Conservation (phyloP, 768 basidiomycete species). For the Multifurca ochricompacta region DNA sequence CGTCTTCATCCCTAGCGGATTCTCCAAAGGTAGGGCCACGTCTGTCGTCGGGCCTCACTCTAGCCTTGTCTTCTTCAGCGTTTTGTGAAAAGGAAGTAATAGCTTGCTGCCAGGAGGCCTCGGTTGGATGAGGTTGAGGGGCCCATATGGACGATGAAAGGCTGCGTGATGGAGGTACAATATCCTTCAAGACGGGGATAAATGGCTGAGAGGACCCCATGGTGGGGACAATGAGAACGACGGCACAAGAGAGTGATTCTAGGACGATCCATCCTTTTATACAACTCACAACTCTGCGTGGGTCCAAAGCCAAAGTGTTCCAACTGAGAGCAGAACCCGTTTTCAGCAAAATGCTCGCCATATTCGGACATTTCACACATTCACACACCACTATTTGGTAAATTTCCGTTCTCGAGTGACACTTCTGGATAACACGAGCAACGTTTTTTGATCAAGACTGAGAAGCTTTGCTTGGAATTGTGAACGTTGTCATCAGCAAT, state of each 20-base stretch:
- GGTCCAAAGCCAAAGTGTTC: slow-evolving; percentile 11
- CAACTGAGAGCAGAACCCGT: not conserved
- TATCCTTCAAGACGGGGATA: slow-evolving; percentile 13
- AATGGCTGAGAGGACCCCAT: slow-evolving; percentile 21
- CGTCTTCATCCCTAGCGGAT: slow-evolving; percentile 46
- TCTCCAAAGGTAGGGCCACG: slow-evolving; percentile 26
- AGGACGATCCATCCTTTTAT: slow-evolving; percentile 19
- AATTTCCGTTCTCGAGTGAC: slow-evolving; percentile 17
- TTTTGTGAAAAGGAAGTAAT: slow-evolving; percentile 47
- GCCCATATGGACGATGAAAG: slow-evolving; percentile 63
- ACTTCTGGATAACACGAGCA: slow-evolving; percentile 17
- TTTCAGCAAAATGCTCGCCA: slow-evolving; percentile 16
- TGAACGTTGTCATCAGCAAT: too few species aligned
- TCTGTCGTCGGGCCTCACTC: slow-evolving; percentile 22
- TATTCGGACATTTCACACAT: slow-evolving; percentile 16
- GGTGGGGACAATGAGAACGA: slow-evolving; percentile 2
- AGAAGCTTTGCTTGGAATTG: slow-evolving; percentile 1
- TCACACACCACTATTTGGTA: slow-evolving; percentile 15
- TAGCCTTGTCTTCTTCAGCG: slow-evolving; percentile 33
- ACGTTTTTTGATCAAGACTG: slow-evolving; percentile 9
- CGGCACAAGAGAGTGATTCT: slow-evolving; percentile 6
- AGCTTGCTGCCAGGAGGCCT: slow-evolving; percentile 59
- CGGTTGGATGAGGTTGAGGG: slow-evolving; percentile 64
- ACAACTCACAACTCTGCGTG: slow-evolving; percentile 6
- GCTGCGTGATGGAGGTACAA: slow-evolving; percentile 17